These are phyloP conservation scores for Aspergillus tubingensis DNA, from an alignment of 2,329 filamentous ascomycete species.

Conservation along the genomic window DNA sequence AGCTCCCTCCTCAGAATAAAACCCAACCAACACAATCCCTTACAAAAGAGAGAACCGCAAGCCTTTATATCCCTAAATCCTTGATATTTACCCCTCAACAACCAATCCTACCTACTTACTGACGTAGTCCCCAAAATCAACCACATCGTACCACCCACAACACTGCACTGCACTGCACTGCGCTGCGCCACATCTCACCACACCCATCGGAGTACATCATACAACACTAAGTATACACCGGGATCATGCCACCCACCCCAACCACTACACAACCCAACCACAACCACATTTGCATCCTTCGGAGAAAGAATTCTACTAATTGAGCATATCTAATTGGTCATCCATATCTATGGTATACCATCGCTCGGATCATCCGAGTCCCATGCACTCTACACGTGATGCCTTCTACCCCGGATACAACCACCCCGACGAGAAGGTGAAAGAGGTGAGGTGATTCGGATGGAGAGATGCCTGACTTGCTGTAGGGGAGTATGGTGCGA, in stretches of 20 bases:
- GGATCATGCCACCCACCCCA: background rate
- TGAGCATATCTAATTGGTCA: background rate
- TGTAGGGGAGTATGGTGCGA: background rate
- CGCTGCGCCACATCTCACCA: background rate
- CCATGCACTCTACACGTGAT: background rate
- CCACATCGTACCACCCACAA: background rate
- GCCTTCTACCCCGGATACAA: background rate
- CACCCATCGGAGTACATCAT: too few species aligned
- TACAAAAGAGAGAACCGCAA: too few species aligned
- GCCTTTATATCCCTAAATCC: too few species aligned
- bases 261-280: background rate
- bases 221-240: too few species aligned
- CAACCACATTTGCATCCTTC: background rate
- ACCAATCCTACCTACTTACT: background rate
- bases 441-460: slow-evolving; percentile 3
- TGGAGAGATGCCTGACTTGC: background rate
- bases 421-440: background rate
- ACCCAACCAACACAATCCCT: too few species aligned
- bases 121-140: background rate
- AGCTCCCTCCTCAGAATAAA: too few species aligned
- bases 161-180: too few species aligned
- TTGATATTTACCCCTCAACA: background rate
- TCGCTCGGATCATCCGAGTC: background rate
- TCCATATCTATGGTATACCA: background rate
- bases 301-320: background rate